phyloP scores from a whole-genome alignment of 139 green algal species.

The Coelastrella sp. region DNA sequence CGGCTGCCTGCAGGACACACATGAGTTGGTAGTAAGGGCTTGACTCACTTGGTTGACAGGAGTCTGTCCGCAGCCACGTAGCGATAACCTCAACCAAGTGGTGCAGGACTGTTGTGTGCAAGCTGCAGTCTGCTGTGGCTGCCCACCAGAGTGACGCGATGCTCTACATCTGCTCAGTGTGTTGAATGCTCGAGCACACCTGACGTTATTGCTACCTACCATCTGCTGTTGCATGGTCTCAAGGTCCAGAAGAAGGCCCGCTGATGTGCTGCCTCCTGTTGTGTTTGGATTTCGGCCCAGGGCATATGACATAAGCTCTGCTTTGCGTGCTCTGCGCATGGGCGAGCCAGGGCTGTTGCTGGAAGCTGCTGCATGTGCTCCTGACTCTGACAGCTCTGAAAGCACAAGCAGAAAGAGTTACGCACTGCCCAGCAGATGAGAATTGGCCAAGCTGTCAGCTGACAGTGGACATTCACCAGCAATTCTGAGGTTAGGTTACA shows the following conservation, averaged over 20 bases:
- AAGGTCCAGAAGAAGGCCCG: conserved; percentile 14
- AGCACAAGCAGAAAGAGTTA: neutral
- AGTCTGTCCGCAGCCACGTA: too few relatives aligned
- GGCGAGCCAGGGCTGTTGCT: neutral
- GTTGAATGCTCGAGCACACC: neutral
- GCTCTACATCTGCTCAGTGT: too few relatives aligned
- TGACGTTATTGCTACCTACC: neutral
- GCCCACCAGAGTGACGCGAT: neutral
- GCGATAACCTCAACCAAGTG: neutral
- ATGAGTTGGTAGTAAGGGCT: too few relatives aligned
- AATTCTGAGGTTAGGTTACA: too few relatives aligned
- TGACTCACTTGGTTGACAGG: too few relatives aligned
- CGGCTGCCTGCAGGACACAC: neutral
- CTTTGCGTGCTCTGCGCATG: conserved; percentile 35
- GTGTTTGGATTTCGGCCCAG: conserved; percentile 4
- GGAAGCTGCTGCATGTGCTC: neutral
- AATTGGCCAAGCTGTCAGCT: neutral
- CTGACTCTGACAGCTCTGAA: neutral
- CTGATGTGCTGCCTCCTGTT: neutral
- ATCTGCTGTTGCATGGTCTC: neutral
- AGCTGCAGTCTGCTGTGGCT: neutral
- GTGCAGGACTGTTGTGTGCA: neutral
- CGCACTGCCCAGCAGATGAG: neutral
- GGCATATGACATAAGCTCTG: conserved; percentile 26
- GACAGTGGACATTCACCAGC: too few relatives aligned